Evolutionary conservation across 2,329 filamentous ascomycete species (phyloP).

Genomic region (Botrytis medusae): DNA sequence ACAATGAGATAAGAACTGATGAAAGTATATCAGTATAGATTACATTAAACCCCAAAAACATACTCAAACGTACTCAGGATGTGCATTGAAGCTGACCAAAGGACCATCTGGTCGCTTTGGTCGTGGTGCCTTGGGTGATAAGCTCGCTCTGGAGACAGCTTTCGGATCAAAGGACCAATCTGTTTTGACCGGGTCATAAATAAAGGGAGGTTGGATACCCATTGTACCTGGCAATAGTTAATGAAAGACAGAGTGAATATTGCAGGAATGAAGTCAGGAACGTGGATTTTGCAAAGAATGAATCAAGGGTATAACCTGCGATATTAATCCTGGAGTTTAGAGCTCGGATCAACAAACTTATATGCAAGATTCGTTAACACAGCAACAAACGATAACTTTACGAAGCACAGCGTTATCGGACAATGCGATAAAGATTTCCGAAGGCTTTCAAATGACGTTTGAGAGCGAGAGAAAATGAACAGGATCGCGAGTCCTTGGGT

Average conservation of each 20-base stretch:
- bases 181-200: constrained; percentile 59
- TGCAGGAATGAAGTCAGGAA: constrained; percentile 29
- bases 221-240: constrained; percentile 43
- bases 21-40: neutral
- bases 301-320: constrained; percentile 27
- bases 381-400: constrained; percentile 35
- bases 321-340: neutral
- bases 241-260: constrained; percentile 10
- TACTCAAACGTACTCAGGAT: constrained; percentile 69
- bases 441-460: constrained; percentile 26
- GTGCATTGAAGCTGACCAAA: constrained; percentile 77
- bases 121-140: constrained; percentile 55
- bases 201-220: constrained; percentile 64
- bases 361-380: constrained; percentile 34
- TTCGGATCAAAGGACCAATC: constrained; percentile 78
- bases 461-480: constrained; percentile 30
- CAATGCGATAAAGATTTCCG: constrained; percentile 28
- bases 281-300: constrained; percentile 27
- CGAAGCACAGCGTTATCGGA: constrained; percentile 21
- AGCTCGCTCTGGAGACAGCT: constrained; percentile 77
- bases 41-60: neutral
- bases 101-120: constrained; percentile 69
- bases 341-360: constrained; percentile 19
- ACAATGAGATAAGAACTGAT: constrained; percentile 58
- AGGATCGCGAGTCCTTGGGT: constrained; percentile 31